Percentiles rank a stretch among this genome's conserved stretches.
Conservation (phyloP, 345 rosid species). For the Brassica rapa region DNA sequence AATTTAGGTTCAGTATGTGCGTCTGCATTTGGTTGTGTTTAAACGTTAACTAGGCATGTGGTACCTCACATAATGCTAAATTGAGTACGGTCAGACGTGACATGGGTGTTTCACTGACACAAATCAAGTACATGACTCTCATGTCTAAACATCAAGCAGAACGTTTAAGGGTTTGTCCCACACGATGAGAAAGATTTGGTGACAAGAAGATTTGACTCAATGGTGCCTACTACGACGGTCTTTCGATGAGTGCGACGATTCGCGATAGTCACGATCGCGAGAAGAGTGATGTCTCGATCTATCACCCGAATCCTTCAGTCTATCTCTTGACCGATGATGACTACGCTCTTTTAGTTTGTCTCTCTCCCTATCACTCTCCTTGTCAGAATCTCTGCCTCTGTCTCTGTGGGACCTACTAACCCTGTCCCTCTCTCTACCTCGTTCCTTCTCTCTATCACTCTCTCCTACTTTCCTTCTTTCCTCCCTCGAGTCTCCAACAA, state of each 20-base stretch:
- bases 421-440: slow-evolving; percentile 56
- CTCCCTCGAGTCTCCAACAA: slow-evolving; percentile 54
- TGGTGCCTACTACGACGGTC: slow-evolving; percentile 37
- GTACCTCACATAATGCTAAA: neutral
- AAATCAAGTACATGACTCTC: neutral
- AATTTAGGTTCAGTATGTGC: neutral
- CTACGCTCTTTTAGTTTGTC: slow-evolving; percentile 65
- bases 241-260: slow-evolving; percentile 25
- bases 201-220: slow-evolving; percentile 10
- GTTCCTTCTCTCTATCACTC: slow-evolving; percentile 69
- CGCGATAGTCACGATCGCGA: slow-evolving; percentile 50
- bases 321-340: slow-evolving; percentile 70
- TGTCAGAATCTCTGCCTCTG: slow-evolving; percentile 74
- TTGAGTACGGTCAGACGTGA: neutral
- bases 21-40: neutral
- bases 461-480: slow-evolving; percentile 52
- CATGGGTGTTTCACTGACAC: neutral
- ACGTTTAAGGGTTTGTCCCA: neutral
- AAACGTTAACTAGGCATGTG: neutral
- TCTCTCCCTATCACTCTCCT: slow-evolving; percentile 79
- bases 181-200: slow-evolving; percentile 2
- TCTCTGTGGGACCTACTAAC: slow-evolving; percentile 72
- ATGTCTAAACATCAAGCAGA: slow-evolving; percentile 10
- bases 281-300: slow-evolving; percentile 77
- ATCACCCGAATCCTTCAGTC: slow-evolving; percentile 73